Evolutionary conservation across 1,139 yeast genomes (phyloP).

Genomic region (Taiozyma sp.): DNA sequence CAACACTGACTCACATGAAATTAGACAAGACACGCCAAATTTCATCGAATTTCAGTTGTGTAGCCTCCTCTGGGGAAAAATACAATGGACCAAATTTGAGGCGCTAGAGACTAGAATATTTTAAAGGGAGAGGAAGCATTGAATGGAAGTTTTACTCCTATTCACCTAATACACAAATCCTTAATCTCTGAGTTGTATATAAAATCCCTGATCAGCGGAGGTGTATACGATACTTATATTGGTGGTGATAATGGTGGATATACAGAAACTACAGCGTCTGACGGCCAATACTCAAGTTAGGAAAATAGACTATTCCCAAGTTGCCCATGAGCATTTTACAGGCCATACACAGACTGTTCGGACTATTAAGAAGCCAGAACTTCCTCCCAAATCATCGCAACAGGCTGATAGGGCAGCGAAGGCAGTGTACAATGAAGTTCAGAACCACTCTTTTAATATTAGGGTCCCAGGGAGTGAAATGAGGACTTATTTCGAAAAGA

Average conservation of each 20-base stretch:
- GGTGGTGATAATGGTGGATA: slow-evolving; percentile 5
- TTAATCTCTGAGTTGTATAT: no score
- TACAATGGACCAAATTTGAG: background rate
- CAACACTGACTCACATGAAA: background rate
- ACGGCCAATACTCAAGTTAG: slow-evolving; percentile 3
- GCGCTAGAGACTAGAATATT: background rate
- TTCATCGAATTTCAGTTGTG: background rate
- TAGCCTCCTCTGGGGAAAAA: no score
- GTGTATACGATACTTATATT: no score
- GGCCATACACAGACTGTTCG: background rate
- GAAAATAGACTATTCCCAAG: slow-evolving; percentile 10
- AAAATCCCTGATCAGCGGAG: no score
- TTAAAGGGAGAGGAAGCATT: no score
- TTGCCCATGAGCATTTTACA: slow-evolving; percentile 12
- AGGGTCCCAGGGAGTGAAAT: slow-evolving; percentile 15
- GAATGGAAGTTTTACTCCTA: no score
- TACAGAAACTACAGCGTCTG: slow-evolving; percentile 8
- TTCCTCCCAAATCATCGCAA: background rate
- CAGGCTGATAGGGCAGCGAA: slow-evolving; percentile 4
- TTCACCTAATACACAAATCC: no score
- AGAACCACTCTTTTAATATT: slow-evolving; percentile 13
- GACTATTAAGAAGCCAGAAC: background rate
- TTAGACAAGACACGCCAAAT: background rate
- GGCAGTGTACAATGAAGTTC: slow-evolving; percentile 14
- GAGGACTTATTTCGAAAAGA: slow-evolving; percentile 8